Evolutionary conservation across 2,329 filamentous ascomycete species (phyloP).

Genomic region (Coniochaeta sp.): DNA sequence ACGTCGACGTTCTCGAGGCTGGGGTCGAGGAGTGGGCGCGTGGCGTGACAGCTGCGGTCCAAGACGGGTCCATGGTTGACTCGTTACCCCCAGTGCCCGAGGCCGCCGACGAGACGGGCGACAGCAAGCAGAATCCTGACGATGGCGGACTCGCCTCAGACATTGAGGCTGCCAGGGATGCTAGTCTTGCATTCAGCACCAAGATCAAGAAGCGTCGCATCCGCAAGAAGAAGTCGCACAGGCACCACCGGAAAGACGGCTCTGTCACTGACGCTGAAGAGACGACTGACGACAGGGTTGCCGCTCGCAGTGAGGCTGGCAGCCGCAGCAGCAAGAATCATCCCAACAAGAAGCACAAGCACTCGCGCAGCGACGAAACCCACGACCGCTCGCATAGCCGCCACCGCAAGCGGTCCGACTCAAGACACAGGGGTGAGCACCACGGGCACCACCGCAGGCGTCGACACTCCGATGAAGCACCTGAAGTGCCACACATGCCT

Average conservation of each 20-base stretch:
- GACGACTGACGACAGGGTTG: slow-evolving; percentile 5
- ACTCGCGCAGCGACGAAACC: slow-evolving; percentile 18
- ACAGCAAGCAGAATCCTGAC: slow-evolving; percentile 4
- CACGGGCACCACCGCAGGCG: slow-evolving; percentile 16
- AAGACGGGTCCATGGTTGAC: slow-evolving; percentile 2
- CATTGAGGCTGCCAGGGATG: slow-evolving; percentile 24
- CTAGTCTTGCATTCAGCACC: slow-evolving; percentile 34
- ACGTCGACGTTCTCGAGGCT: slow-evolving; percentile 19
- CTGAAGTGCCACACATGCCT: slow-evolving; percentile 10
- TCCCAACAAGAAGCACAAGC: slow-evolving; percentile 17
- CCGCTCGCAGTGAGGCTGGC: slow-evolving; percentile 10
- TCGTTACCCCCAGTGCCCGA: slow-evolving; percentile 8
- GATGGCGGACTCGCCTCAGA: slow-evolving; percentile 24
- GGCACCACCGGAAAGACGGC: slow-evolving; percentile 23
- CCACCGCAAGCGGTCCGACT: slow-evolving; percentile 10
- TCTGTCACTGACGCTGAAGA: slow-evolving; percentile 22
- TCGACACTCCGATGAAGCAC: slow-evolving; percentile 12
- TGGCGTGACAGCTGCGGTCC: slow-evolving; percentile 14
- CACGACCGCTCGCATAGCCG: slow-evolving; percentile 13
- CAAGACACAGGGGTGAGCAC: slow-evolving; percentile 6
- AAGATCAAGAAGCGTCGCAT: slow-evolving; percentile 40
- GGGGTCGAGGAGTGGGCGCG: slow-evolving; percentile 21
- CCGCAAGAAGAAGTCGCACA: slow-evolving; percentile 24
- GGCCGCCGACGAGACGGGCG: slow-evolving; percentile 17
- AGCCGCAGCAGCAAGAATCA: slow-evolving; percentile 13